These are phyloP conservation scores for Coemansia sp. DNA, from an alignment of 192 early-diverging fungal species.

Conservation along the genomic window DNA sequence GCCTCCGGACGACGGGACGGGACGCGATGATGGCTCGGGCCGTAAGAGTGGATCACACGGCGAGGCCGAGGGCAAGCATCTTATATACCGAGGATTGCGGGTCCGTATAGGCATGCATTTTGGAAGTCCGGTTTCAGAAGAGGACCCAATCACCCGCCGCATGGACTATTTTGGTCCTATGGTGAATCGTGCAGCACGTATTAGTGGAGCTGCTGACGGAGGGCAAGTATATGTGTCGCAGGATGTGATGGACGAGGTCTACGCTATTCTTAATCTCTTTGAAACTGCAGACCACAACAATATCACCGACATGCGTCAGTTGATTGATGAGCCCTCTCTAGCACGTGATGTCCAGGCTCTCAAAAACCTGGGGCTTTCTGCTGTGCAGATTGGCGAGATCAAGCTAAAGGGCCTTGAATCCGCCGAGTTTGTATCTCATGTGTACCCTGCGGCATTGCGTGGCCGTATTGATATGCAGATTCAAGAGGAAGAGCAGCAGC, in stretches of 20 bases:
- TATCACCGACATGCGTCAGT: conserved; percentile 54
- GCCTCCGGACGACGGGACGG: conserved; percentile 44
- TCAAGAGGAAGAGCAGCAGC: conserved; percentile 35
- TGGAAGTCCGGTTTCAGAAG: conserved; percentile 83
- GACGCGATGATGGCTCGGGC: conserved; percentile 12
- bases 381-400: conserved; percentile 76
- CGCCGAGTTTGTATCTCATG: conserved; percentile 75
- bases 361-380: conserved; percentile 66
- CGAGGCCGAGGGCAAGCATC: conserved; percentile 35
- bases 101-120: conserved; percentile 95
- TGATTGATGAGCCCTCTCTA: conserved; percentile 54
- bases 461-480: conserved; percentile 56
- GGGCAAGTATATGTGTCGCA: conserved; percentile 87
- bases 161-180: conserved; percentile 98
- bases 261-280: conserved; percentile 48
- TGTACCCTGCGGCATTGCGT: conserved; percentile 59
- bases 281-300: conserved; percentile 53
- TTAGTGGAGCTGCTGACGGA: conserved; percentile 82
- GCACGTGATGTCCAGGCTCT: conserved; percentile 60
- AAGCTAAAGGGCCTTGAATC: conserved; percentile 89
- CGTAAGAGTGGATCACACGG: conserved; percentile 18
- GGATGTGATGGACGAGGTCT: conserved; percentile 71
- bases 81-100: conserved; percentile 82
- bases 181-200: conserved; percentile 84
- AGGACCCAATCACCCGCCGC: conserved; percentile 82